These are phyloP conservation scores for Stagonosporopsis vannaccii DNA, from an alignment of 2,329 filamentous ascomycete species.

Conservation along the genomic window DNA sequence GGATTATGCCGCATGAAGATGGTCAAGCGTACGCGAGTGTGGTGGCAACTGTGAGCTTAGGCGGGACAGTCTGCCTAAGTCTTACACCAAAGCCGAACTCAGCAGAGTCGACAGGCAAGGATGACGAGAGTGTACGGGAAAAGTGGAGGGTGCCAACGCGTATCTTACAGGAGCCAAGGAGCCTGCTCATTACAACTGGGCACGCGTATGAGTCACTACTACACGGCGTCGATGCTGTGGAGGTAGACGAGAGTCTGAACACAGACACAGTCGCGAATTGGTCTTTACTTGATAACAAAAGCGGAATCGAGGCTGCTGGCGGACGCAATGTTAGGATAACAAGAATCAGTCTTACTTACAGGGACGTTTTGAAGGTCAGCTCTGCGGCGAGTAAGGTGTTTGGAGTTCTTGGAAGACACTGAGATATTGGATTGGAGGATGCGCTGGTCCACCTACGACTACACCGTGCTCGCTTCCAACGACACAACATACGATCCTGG, in stretches of 20 bases:
- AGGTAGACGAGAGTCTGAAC: slow-evolving; percentile 70
- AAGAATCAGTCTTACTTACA: slow-evolving; percentile 79
- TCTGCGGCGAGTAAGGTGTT: slow-evolving; percentile 42
- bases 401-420: slow-evolving; percentile 16
- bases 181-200: slow-evolving; percentile 74
- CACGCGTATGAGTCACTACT: slow-evolving; percentile 73
- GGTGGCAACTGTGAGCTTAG: slow-evolving; percentile 90
- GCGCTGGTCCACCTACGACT: neutral
- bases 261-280: slow-evolving; percentile 71
- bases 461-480: neutral
- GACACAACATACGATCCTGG: neutral
- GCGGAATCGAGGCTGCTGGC: slow-evolving; percentile 49
- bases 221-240: slow-evolving; percentile 74
- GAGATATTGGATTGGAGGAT: neutral
- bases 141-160: slow-evolving; percentile 43
- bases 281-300: slow-evolving; percentile 65
- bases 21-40: slow-evolving; percentile 85
- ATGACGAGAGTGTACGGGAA: neutral
- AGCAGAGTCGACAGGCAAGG: neutral
- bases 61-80: slow-evolving; percentile 78
- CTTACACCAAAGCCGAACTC: slow-evolving; percentile 60
- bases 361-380: slow-evolving; percentile 73
- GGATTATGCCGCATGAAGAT: slow-evolving; percentile 98
- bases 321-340: slow-evolving; percentile 66
- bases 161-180: slow-evolving; percentile 85